These are phyloP conservation scores for Linum tenue DNA, from an alignment of 345 rosid species.

Conservation along the genomic window DNA sequence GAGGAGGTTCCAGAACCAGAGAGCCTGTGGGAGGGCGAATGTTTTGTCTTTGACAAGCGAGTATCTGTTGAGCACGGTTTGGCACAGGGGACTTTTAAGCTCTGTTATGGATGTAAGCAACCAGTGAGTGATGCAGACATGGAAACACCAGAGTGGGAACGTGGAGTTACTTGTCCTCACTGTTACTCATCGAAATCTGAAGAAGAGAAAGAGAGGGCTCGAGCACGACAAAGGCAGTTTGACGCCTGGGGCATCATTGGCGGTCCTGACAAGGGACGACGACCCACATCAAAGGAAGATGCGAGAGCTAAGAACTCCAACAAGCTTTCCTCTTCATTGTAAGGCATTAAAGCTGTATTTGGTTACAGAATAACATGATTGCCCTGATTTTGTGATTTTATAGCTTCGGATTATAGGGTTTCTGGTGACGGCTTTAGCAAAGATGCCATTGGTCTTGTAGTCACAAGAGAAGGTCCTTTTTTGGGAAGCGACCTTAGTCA, in stretches of 20 bases:
- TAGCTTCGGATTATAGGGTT: too few relatives aligned
- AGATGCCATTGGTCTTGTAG: too few relatives aligned
- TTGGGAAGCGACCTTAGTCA: neutral
- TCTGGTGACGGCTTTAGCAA: too few relatives aligned
- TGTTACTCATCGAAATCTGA: slow-evolving; percentile 61
- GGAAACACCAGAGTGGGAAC: slow-evolving; percentile 74
- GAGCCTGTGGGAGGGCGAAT: slow-evolving; percentile 94
- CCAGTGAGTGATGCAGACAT: slow-evolving; percentile 88
- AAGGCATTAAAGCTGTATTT: neutral
- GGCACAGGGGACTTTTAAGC: slow-evolving; percentile 67
- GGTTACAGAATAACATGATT: neutral
- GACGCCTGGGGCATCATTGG: slow-evolving; percentile 80
- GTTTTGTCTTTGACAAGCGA: slow-evolving; percentile 95
- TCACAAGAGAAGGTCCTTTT: neutral
- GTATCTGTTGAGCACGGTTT: slow-evolving; percentile 83
- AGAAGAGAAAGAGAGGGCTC: slow-evolving; percentile 90
- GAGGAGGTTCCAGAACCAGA: slow-evolving; percentile 70
- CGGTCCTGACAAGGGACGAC: slow-evolving; percentile 83
- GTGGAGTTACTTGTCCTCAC: slow-evolving; percentile 75
- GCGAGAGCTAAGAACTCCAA: slow-evolving; percentile 11
- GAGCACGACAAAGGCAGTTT: slow-evolving; percentile 85
- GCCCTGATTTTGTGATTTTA: neutral
- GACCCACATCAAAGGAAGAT: slow-evolving; percentile 31
- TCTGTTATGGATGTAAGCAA: slow-evolving; percentile 92
- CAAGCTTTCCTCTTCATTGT: slow-evolving; percentile 11